Percentiles rank a stretch among this genome's conserved stretches.
Conservation (phyloP, 306 rosid species). For the Malus domestica region ASM211411v1 NC_041799.1:5725001-5725500, state of each 20-base stretch:
- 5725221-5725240: not conserved
- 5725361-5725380: not conserved
- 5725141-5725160: not conserved
- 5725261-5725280: not conserved
- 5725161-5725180: not conserved
- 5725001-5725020: too few relatives aligned
- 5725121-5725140: not conserved
- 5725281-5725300: not conserved
- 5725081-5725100: not conserved
- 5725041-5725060: too few relatives aligned
- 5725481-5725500: not conserved
- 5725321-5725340: not conserved
- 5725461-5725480: too few relatives aligned
- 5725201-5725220: too few relatives aligned
- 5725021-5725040: not conserved
- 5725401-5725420: too few relatives aligned
- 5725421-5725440: not conserved
- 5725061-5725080: not conserved
- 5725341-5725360: not conserved
- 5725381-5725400: not conserved
- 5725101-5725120: too few relatives aligned
- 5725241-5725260: not conserved
- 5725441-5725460: too few relatives aligned
- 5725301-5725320: constrained; percentile 3
- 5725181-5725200: not conserved